Conservation (phyloP, 805 yeast genomes). For the Sugiyamaella qingdaonensis region DNA sequence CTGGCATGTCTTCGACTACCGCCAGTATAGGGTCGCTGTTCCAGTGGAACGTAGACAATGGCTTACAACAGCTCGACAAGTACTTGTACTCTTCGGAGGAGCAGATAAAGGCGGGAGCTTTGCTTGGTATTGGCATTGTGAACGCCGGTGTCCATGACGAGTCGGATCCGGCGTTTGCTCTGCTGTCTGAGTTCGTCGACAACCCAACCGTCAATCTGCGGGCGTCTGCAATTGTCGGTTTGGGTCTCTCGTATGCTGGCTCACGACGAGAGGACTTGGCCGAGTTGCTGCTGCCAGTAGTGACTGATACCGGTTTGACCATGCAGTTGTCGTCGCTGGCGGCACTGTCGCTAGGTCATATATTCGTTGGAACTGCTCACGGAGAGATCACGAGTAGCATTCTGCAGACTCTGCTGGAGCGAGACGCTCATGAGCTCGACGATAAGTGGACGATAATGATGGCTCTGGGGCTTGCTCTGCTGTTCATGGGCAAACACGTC, state of each 20-base stretch:
- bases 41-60: slow-evolving; percentile 88
- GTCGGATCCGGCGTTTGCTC: slow-evolving; percentile 83
- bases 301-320: slow-evolving; percentile 68
- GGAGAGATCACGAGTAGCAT: slow-evolving; percentile 93
- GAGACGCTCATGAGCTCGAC: slow-evolving; percentile 70
- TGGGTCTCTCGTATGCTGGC: slow-evolving; percentile 94
- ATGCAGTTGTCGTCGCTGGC: slow-evolving; percentile 82
- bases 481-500: slow-evolving; percentile 91
- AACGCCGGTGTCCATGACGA: slow-evolving; percentile 94
- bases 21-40: slow-evolving; percentile 87
- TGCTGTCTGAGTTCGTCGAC: slow-evolving; percentile 73
- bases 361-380: slow-evolving; percentile 92
- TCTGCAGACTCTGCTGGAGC: slow-evolving; percentile 82
- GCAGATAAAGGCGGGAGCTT: slow-evolving; percentile 92
- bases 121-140: slow-evolving; percentile 89
- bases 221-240: slow-evolving; percentile 80
- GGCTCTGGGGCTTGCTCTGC: slow-evolving; percentile 85
- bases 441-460: slow-evolving; percentile 86
- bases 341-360: slow-evolving; percentile 88
- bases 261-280: slow-evolving; percentile 81
- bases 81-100: slow-evolving; percentile 80
- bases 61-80: slow-evolving; percentile 84
- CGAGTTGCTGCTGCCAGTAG: slow-evolving; percentile 72
- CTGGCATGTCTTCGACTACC: slow-evolving; percentile 86
- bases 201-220: slow-evolving; percentile 61